phyloP scores from a whole-genome alignment of 768 basidiomycete species.

The Phanerochaete sordida region DNA sequence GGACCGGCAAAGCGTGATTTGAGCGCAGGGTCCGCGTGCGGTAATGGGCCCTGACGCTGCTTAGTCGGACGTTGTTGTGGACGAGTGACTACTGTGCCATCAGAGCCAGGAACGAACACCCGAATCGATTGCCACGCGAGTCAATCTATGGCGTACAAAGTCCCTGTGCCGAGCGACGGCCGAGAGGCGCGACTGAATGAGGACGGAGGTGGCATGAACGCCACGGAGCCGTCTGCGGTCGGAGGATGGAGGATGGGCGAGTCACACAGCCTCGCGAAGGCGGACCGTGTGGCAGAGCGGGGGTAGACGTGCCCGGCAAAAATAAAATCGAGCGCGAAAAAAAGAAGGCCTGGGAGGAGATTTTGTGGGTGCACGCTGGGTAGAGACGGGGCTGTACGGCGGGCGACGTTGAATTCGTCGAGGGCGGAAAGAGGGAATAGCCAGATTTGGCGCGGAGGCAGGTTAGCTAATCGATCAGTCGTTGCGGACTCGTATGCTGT shows the following conservation, averaged over 20 bases:
- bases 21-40: not conserved
- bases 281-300: not conserved
- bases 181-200: not conserved
- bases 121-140: not conserved
- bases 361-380: not conserved
- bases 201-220: not conserved
- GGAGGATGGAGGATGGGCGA: not conserved
- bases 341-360: not conserved
- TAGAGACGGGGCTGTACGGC: not conserved
- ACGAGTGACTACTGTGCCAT: not conserved
- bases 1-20: not conserved
- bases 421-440: not conserved
- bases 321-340: not conserved
- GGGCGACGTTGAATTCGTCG: not conserved
- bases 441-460: not conserved
- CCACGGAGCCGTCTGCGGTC: not conserved
- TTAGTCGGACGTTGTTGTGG: too few relatives aligned
- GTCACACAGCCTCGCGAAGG: not conserved
- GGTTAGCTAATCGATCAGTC: not conserved
- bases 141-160: not conserved
- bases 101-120: conserved; percentile 2
- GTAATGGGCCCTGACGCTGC: too few relatives aligned
- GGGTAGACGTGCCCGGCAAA: not conserved
- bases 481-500: too few relatives aligned
- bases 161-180: not conserved